Conservation (phyloP, 257 asterid genomes). For the Solanum corneliomulleri region DNA sequence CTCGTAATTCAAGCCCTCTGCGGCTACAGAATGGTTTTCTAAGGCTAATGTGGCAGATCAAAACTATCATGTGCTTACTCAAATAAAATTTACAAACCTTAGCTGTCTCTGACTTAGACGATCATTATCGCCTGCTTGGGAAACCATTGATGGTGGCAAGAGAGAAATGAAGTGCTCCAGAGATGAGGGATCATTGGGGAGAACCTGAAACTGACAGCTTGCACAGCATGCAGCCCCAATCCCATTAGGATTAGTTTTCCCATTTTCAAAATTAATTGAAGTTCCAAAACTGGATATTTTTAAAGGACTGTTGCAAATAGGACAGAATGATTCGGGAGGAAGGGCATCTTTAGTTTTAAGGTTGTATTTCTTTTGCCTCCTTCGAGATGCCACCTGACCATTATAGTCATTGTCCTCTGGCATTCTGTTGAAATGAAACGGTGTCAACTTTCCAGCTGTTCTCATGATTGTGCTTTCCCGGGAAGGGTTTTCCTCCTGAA, state of each 20-base stretch:
- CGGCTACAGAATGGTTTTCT: neutral
- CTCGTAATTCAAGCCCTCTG: neutral
- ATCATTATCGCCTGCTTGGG: conserved; percentile 10
- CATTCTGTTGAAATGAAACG: conserved; percentile 65
- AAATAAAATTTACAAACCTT: conserved; percentile 29
- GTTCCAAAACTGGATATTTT: conserved; percentile 22
- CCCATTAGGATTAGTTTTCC: conserved; percentile 15
- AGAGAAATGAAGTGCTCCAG: conserved; percentile 43
- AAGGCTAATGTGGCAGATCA: neutral
- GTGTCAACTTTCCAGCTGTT: conserved; percentile 90
- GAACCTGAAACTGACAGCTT: conserved; percentile 87
- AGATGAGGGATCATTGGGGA: conserved; percentile 52
- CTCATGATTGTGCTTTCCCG: conserved; percentile 90
- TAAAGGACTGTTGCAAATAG: conserved; percentile 73
- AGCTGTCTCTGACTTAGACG: conserved; percentile 13
- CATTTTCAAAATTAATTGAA: conserved; percentile 9
- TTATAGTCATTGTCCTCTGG: conserved; percentile 42
- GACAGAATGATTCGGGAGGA: conserved; percentile 63
- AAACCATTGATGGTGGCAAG: conserved; percentile 47
- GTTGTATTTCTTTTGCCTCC: conserved; percentile 86
- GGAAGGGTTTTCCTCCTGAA: conserved; percentile 86
- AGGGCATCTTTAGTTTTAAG: conserved; percentile 46
- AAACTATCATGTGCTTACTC: neutral
- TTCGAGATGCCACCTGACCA: conserved; percentile 44
- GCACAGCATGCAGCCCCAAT: conserved; percentile 32